These are phyloP conservation scores for Sicyos baderoa DNA, from an alignment of 306 rosid species.

Conservation along the genomic window DNA sequence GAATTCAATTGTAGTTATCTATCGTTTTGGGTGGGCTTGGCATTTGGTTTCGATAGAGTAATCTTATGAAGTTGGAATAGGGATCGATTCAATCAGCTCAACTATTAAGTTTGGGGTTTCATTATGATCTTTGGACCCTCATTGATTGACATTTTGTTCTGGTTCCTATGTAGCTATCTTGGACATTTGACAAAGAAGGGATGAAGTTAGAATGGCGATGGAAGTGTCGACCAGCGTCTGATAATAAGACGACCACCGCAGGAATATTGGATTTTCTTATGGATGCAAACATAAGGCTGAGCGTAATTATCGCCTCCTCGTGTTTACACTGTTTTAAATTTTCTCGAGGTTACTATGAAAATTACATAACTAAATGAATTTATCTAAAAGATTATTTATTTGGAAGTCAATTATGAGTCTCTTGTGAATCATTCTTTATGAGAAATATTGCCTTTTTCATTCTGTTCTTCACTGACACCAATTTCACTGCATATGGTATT, in stretches of 20 bases:
- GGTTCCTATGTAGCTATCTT: constrained; percentile 45
- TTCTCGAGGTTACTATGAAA: constrained; percentile 1
- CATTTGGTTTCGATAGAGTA: not conserved
- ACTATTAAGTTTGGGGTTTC: not conserved
- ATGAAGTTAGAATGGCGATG: constrained; percentile 78
- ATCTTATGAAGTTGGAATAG: not conserved
- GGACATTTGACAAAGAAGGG: constrained; percentile 88
- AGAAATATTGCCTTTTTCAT: not conserved
- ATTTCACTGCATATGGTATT: not conserved
- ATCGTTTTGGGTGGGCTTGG: not conserved
- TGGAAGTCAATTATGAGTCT: not conserved
- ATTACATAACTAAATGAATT: not conserved
- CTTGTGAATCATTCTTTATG: not conserved
- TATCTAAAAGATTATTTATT: not conserved
- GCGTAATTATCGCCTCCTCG: constrained; percentile 46
- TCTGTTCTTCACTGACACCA: not conserved
- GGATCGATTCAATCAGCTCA: not conserved
- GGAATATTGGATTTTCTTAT: constrained; percentile 71
- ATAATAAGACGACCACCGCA: constrained; percentile 51
- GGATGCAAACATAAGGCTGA: constrained; percentile 70
- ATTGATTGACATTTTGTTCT: not conserved
- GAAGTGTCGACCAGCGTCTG: constrained; percentile 59
- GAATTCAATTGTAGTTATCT: not conserved
- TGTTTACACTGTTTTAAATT: not conserved
- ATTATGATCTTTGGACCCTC: not conserved